phyloP scores from a whole-genome alignment of 805 yeast genomes.

The Candida namnaoensis region DNA sequence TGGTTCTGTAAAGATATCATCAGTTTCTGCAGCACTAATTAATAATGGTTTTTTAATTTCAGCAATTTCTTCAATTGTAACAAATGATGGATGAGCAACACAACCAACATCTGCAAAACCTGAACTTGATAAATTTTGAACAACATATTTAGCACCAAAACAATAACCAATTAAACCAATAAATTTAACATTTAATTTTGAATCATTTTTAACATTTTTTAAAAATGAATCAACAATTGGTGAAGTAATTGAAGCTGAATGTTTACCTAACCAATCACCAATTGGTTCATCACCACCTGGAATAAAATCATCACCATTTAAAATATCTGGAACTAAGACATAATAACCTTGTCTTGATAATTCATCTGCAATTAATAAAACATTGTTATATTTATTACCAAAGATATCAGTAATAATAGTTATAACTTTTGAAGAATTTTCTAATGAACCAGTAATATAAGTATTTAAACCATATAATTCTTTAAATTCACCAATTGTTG shows the following conservation, averaged over 20 bases:
- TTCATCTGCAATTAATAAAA: conserved; percentile 53
- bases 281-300: conserved; percentile 16
- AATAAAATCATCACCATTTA: conserved; percentile 39
- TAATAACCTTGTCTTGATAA: conserved; percentile 56
- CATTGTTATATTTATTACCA: conserved; percentile 54
- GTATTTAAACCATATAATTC: conserved; percentile 34
- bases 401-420: conserved; percentile 64
- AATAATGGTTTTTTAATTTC: conserved; percentile 43
- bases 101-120: conserved; percentile 50
- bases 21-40: conserved; percentile 71
- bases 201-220: conserved; percentile 29
- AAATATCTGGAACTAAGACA: conserved; percentile 71
- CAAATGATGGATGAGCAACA: conserved; percentile 78
- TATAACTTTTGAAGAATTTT: conserved; percentile 34
- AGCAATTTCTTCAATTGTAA: conserved; percentile 54
- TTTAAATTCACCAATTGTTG: conserved; percentile 33
- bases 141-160: conserved; percentile 69
- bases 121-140: conserved; percentile 38
- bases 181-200: conserved; percentile 30
- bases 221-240: conserved; percentile 43
- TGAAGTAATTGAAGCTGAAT: conserved; percentile 36
- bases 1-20: conserved; percentile 53
- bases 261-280: conserved; percentile 44
- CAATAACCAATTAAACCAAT: conserved; percentile 70
- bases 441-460: conserved; percentile 35